These are phyloP conservation scores for Hordeum vulgare DNA, from an alignment of 176 grass and related monocot species.

Conservation along the genomic window MorexV3_pseudomolecules_assembly NC_058522.1:530999373-530999872, in stretches of 20 bases:
- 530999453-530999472: not conserved
- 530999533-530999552: slow-evolving; percentile 30
- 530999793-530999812: slow-evolving; percentile 63
- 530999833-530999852: slow-evolving; percentile 25
- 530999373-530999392: not conserved
- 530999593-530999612: slow-evolving; percentile 48
- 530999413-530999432: not conserved
- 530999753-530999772: slow-evolving; percentile 78
- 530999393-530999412: slow-evolving; percentile 12
- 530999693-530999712: slow-evolving; percentile 79
- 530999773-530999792: slow-evolving; percentile 68
- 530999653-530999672: slow-evolving; percentile 25
- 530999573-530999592: slow-evolving; percentile 16
- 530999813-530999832: slow-evolving; percentile 83
- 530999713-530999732: slow-evolving; percentile 34
- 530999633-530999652: slow-evolving; percentile 30
- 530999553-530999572: slow-evolving; percentile 12
- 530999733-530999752: slow-evolving; percentile 69
- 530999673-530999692: slow-evolving; percentile 28
- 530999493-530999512: not conserved
- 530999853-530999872: slow-evolving; percentile 47
- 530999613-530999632: slow-evolving; percentile 53
- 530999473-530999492: slow-evolving; percentile 4
- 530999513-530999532: slow-evolving; percentile 33
- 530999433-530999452: not conserved